Base-by-base conservation (phyloP, 2,329 filamentous ascomycete genomes). In the Monilinia vaccinii-corymbosi region DNA sequence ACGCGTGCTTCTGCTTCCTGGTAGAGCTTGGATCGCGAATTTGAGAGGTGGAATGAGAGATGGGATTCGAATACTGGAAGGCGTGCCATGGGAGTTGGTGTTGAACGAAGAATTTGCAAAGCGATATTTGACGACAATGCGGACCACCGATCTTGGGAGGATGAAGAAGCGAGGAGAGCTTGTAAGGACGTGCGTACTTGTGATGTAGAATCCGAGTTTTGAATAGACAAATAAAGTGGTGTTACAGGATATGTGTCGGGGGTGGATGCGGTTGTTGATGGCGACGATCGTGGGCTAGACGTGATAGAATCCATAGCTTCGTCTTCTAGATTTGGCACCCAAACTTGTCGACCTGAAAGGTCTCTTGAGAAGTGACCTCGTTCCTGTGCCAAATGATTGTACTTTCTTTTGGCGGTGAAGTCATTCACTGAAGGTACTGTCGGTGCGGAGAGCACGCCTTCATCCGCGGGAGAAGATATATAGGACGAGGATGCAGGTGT, bases 71-170 rank as follows among this genome's bases (percentile, higher is more conserved):
- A 71, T 36, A 65, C 61, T 38, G 67, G 67, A 28, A 72, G 67
- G 8, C 63, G 62, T 7, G 64, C 63, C 9, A 72, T 66, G 9
- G 68, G 64, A 31, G 68, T 67, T 32, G 65, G 65, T 40, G 71
- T 71, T 34, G 68, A 66, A 16, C 69, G 71, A 32, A 73, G 63
- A 51, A 72, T 71, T 58, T 72, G 68, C 23, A 72, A 64, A 14
- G 71, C 71, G 4, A 73, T 60, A 28, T 67, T 62, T 10, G 67
- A 60, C 1, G 66, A 64, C 4, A 70, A 59, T 7, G 58, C 36
- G 1, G 60, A 59, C 71, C 71, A 72, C 59, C 68, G 71, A 34
- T 71, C 63, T 21, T 63, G 60, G 1, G 65, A 60, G 14, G 64
- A 64, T 14, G 65, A 58, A 23, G 70, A 70, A 13, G 68, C 62